A percentile compares a stretch with the other conserved stretches of the same genome.
phyloP scores from a whole-genome alignment of 441 rosid species.

The Adansonia rubrostipa region DNA sequence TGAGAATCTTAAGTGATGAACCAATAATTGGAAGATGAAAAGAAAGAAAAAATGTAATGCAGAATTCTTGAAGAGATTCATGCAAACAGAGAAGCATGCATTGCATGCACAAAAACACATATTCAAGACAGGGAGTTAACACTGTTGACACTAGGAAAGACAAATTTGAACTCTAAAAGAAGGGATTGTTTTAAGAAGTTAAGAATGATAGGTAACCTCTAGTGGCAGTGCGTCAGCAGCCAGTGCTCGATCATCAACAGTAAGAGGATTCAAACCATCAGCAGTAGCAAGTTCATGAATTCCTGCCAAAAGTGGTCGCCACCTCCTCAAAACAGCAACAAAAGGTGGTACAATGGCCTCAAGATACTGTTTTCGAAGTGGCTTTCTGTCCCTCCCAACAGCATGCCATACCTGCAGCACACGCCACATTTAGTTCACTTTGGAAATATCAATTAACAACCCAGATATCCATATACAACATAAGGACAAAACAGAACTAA shows the following conservation, averaged over 20 bases:
- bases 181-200: constrained; percentile 14
- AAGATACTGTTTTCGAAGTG: constrained; percentile 91
- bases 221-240: constrained; percentile 93
- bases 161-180: constrained; percentile 26
- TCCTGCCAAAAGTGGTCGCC: constrained; percentile 98
- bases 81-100: not conserved
- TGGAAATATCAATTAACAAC: constrained; percentile 30
- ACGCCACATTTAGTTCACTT: constrained; percentile 32
- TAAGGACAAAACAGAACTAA: constrained; percentile 21
- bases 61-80: not conserved
- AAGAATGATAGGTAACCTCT: constrained; percentile 63
- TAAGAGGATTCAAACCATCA: constrained; percentile 98
- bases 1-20: constrained; percentile 10
- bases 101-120: not conserved
- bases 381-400: constrained; percentile 81
- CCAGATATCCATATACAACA: constrained; percentile 31
- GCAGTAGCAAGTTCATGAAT: constrained; percentile 99
- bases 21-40: constrained; percentile 12
- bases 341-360: constrained; percentile 96
- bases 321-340: constrained; percentile 95
- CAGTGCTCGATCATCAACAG: constrained; percentile 91
- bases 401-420: constrained; percentile 92
- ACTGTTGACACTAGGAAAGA: constrained; percentile 28
- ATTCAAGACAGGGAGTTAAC: constrained; percentile 17
- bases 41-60: constrained; percentile 16